These are phyloP conservation scores for Pyrenula aspistea DNA, from an alignment of 495 filamentous ascomycete species.

Conservation along the genomic window DNA sequence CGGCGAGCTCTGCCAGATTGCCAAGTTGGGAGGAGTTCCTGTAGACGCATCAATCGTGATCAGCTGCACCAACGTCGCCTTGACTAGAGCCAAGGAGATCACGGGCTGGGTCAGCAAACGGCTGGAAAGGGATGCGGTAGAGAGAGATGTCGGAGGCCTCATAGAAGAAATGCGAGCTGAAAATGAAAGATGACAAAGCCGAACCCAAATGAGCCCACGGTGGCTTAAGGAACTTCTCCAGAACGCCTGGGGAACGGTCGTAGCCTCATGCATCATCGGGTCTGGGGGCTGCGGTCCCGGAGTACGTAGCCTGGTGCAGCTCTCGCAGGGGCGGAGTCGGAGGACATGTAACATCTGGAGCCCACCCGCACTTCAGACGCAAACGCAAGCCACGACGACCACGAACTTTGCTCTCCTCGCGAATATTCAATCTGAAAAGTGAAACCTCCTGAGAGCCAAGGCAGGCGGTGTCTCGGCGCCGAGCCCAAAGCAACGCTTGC, in stretches of 20 bases:
- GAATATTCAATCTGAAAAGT: background rate
- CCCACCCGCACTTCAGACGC: no score
- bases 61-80: constrained; percentile 52
- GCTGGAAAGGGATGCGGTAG: constrained; percentile 63
- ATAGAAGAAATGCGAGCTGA: constrained; percentile 72
- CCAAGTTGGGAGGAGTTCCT: constrained; percentile 73
- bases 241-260: background rate
- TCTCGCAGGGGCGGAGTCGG: background rate
- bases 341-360: background rate
- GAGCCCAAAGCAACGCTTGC: background rate
- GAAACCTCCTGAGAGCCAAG: background rate
- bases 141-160: constrained; percentile 62
- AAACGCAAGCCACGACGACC: no score
- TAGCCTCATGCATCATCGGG: background rate
- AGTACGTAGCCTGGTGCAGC: background rate
- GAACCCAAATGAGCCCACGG: background rate
- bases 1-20: constrained; percentile 84
- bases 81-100: constrained; percentile 69
- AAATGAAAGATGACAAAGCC: constrained; percentile 47
- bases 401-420: no score
- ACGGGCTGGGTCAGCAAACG: constrained; percentile 55
- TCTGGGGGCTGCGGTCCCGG: background rate
- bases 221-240: background rate
- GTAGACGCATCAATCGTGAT: constrained; percentile 68
- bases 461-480: background rate